phyloP scores from a whole-genome alignment of 495 filamentous ascomycete species.

The Tuber microsphaerosporum region DNA sequence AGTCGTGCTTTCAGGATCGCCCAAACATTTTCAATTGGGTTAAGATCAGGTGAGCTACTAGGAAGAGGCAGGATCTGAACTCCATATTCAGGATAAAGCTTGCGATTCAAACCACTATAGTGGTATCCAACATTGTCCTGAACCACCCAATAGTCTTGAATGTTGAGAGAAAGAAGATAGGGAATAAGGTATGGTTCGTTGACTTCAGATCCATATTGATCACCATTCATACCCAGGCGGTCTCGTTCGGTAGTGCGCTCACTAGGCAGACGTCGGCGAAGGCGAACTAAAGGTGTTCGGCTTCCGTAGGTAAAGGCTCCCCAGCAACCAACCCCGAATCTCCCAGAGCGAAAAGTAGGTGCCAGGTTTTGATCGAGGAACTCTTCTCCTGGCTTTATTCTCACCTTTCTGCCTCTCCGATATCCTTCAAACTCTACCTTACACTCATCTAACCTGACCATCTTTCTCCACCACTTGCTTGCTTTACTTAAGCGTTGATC shows the following conservation, averaged over 20 bases:
- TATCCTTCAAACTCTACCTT: neutral
- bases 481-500: too few species aligned
- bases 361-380: neutral
- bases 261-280: neutral
- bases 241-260: neutral
- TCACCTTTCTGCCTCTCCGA: neutral
- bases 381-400: neutral
- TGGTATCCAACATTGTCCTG: too few species aligned
- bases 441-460: neutral
- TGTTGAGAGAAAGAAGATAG: too few species aligned
- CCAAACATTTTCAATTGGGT: constrained; percentile 16
- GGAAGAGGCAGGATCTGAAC: neutral
- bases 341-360: neutral
- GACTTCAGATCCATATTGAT: too few species aligned
- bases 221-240: too few species aligned
- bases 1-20: neutral
- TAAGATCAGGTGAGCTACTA: neutral
- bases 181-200: too few species aligned
- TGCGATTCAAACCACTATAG: too few species aligned
- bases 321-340: neutral
- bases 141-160: too few species aligned
- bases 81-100: neutral
- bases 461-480: too few species aligned
- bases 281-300: neutral
- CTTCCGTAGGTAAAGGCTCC: neutral